Evolutionary conservation across 345 rosid species (phyloP).

Genomic region (Crucihimalaya himalaica): DNA sequence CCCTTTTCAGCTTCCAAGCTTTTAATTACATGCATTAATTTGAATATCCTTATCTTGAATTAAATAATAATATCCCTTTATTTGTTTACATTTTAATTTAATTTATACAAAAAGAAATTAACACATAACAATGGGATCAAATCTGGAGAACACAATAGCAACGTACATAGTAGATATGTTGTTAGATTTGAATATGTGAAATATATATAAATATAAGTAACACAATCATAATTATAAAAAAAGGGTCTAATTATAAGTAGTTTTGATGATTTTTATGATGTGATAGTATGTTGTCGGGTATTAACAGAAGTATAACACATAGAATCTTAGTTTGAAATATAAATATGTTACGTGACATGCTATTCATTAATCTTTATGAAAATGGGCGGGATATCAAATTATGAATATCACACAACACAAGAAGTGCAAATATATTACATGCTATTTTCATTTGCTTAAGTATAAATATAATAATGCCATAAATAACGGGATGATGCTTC

Average conservation of each 20-base stretch:
- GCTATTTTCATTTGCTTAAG: too few relatives aligned
- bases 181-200: background rate
- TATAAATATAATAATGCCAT: too few relatives aligned
- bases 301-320: too few relatives aligned
- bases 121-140: background rate
- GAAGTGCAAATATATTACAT: too few relatives aligned
- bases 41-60: background rate
- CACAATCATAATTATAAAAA: background rate
- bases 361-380: background rate
- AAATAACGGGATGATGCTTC: too few relatives aligned
- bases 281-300: too few relatives aligned
- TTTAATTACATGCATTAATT: conserved; percentile 33
- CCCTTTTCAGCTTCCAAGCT: conserved; percentile 25
- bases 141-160: background rate
- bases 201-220: background rate
- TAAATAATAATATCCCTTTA: background rate
- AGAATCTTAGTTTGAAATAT: background rate
- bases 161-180: background rate
- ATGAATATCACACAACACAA: too few relatives aligned
- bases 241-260: background rate
- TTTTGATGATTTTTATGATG: too few relatives aligned
- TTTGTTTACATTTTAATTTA: background rate
- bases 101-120: background rate
- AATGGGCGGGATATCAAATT: background rate
- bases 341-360: too few relatives aligned